phyloP scores from a whole-genome alignment of 305 asterid genomes.

The Fraxinus xanthoxyloides region DNA sequence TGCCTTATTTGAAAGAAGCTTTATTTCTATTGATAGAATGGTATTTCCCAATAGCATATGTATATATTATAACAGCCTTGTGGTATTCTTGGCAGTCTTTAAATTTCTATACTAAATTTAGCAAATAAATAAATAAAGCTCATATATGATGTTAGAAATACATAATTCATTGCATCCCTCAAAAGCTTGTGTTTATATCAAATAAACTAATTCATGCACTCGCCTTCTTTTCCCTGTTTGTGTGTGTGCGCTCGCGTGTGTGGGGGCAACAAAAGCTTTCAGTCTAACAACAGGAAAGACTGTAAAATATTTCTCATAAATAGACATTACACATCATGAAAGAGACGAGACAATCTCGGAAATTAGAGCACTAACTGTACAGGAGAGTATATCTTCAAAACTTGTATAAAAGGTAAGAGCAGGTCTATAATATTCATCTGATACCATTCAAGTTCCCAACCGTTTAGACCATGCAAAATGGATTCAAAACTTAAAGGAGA shows the following conservation, averaged over 20 bases:
- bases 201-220: background rate
- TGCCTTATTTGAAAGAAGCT: background rate
- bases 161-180: background rate
- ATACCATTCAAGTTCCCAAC: background rate
- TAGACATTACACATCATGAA: background rate
- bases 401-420: background rate
- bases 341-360: background rate
- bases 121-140: background rate
- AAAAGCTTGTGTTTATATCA: background rate
- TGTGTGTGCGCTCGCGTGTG: no score
- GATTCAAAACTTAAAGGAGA: constrained; percentile 4
- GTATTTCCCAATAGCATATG: background rate
- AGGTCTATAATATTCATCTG: background rate
- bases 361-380: background rate
- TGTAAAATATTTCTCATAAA: background rate
- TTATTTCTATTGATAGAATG: background rate
- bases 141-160: background rate
- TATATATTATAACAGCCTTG: background rate
- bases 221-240: background rate
- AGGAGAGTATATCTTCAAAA: background rate
- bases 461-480: background rate
- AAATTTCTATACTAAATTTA: background rate
- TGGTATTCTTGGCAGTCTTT: background rate
- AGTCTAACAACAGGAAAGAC: background rate
- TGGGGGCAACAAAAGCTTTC: background rate